Conservation (phyloP, 108 stramenopile species). For the Skeletonema potamos region DNA sequence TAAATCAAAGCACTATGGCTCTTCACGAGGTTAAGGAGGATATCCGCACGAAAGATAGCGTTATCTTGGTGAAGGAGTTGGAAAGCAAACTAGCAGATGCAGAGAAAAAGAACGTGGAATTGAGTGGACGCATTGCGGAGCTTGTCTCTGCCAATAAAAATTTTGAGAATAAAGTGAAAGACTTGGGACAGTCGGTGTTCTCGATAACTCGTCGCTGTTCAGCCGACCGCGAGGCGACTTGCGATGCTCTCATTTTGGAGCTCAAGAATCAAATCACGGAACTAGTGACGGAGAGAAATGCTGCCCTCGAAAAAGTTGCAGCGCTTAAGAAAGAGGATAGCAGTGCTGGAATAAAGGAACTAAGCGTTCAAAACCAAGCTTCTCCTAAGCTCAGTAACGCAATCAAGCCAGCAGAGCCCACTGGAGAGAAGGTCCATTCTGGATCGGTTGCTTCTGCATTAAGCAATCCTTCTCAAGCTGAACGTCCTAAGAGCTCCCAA, state of each 20-base stretch:
- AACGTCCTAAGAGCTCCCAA: background rate
- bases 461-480: background rate
- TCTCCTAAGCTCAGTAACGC: background rate
- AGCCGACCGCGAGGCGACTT: slow-evolving; percentile 16
- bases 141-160: slow-evolving; percentile 23
- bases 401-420: background rate
- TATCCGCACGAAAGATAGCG: slow-evolving; percentile 1
- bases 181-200: slow-evolving; percentile 19
- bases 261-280: slow-evolving; percentile 31
- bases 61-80: slow-evolving; percentile 5
- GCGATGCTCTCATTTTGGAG: slow-evolving; percentile 23
- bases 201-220: slow-evolving; percentile 1
- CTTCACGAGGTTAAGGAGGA: slow-evolving; percentile 13
- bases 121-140: slow-evolving; percentile 22
- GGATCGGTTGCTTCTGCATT: background rate
- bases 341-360: background rate
- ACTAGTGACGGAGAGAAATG: slow-evolving; percentile 26
- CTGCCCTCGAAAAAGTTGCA: slow-evolving; percentile 35
- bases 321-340: slow-evolving; percentile 5
- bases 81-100: slow-evolving; percentile 16
- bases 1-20: slow-evolving; percentile 15
- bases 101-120: slow-evolving; percentile 18
- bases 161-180: slow-evolving; percentile 26
- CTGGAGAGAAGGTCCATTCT: background rate
- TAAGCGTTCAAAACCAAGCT: background rate